Evolutionary conservation across 208 protist species (phyloP).

Genomic region (Wallacemonas rigidus): DNA sequence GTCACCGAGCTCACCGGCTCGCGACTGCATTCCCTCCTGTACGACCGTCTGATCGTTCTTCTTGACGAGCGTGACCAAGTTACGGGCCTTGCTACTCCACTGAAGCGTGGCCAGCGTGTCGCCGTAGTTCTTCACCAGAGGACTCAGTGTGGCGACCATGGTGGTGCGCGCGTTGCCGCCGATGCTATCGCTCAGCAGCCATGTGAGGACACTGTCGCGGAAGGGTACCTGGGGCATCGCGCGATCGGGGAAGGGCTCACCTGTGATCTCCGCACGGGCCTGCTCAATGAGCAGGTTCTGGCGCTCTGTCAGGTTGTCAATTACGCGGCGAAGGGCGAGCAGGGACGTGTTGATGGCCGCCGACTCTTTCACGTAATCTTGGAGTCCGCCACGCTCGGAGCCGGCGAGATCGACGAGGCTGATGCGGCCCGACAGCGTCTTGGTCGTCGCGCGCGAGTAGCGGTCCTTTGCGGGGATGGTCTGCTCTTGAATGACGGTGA

Average conservation of each 20-base stretch:
- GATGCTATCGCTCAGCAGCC: constrained; percentile 91
- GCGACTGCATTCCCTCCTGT: constrained; percentile 64
- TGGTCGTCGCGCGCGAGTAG: constrained; percentile 59
- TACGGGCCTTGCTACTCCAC: constrained; percentile 90
- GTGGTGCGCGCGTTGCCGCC: constrained; percentile 91
- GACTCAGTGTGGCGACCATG: constrained; percentile 91
- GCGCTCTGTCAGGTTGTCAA: constrained; percentile 88
- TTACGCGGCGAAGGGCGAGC: constrained; percentile 80
- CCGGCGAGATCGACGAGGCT: constrained; percentile 92
- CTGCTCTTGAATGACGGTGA: constrained; percentile 82
- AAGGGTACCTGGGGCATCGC: constrained; percentile 90
- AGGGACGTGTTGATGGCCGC: constrained; percentile 92
- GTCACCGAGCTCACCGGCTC: constrained; percentile 75
- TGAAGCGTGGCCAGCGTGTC: constrained; percentile 90
- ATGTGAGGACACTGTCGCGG: constrained; percentile 89
- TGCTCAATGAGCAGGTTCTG: constrained; percentile 92
- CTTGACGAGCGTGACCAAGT: constrained; percentile 88
- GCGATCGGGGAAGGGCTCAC: constrained; percentile 54
- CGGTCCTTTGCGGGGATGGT: constrained; percentile 69
- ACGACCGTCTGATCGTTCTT: constrained; percentile 86
- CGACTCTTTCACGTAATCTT: constrained; percentile 91
- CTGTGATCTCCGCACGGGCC: constrained; percentile 74
- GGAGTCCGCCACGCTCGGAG: constrained; percentile 89
- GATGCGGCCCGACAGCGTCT: constrained; percentile 78
- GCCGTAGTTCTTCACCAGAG: constrained; percentile 87